Conservation (phyloP, 495 filamentous ascomycete species). For the Annulohypoxylon stygium region DNA sequence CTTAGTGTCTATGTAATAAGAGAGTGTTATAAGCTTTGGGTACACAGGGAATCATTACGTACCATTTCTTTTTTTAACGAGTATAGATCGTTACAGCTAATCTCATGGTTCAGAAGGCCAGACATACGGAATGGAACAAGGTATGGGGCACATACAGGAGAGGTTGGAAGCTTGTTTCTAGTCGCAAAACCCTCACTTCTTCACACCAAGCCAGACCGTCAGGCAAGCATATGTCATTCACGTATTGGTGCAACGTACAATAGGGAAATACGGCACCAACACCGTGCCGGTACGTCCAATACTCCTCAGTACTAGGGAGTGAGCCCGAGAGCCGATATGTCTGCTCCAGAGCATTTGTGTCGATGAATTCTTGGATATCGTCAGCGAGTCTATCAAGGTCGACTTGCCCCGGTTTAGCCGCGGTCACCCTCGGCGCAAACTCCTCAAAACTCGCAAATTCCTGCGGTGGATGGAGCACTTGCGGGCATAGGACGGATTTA, state of each 20-base stretch:
- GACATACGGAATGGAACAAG: neutral
- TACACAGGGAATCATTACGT: neutral
- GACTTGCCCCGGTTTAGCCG: slow-evolving; percentile 7
- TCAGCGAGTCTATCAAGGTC: slow-evolving; percentile 1
- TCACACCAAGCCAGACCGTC: slow-evolving; percentile 15
- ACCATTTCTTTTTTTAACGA: slow-evolving; percentile 16
- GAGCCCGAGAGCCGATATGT: slow-evolving; percentile 5
- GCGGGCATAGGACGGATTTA: too few species aligned
- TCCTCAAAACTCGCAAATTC: slow-evolving; percentile 13
- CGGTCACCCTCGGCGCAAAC: slow-evolving; percentile 13
- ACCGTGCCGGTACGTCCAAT: slow-evolving; percentile 14
- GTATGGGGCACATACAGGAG: neutral
- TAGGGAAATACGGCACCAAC: slow-evolving; percentile 9
- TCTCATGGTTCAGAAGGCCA: neutral
- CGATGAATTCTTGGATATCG: slow-evolving; percentile 9
- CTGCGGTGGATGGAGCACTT: neutral
- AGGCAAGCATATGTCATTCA: slow-evolving; percentile 6
- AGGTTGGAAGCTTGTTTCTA: slow-evolving; percentile 13
- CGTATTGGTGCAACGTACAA: slow-evolving; percentile 10
- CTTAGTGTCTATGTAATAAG: neutral
- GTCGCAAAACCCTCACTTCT: slow-evolving; percentile 2
- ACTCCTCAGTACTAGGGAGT: slow-evolving; percentile 3
- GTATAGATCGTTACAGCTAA: slow-evolving; percentile 9
- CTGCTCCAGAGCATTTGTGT: slow-evolving; percentile 11
- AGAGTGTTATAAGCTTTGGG: neutral